Percentiles rank a stretch among this genome's conserved stretches.
Conservation (phyloP, 331 rosid species). For the Malus hybrid region DNA sequence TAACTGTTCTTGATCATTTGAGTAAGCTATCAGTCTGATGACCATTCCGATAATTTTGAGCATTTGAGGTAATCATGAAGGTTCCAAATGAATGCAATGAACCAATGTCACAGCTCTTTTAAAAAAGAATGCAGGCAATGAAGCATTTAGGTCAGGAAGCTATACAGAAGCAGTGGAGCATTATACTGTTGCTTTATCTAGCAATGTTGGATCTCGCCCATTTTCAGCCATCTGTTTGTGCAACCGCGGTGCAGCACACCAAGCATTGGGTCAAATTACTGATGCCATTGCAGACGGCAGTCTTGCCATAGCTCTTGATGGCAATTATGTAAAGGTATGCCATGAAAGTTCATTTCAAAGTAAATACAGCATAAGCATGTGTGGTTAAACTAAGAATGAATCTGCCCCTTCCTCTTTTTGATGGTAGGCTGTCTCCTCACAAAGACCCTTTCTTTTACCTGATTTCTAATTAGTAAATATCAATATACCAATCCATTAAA, state of each 20-base stretch:
- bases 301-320: constrained; percentile 76
- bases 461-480: neutral
- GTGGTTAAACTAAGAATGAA: neutral
- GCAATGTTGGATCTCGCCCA: constrained; percentile 61
- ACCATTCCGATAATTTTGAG: neutral
- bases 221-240: constrained; percentile 83
- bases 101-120: constrained; percentile 14
- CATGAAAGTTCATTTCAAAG: neutral
- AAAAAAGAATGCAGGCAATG: constrained; percentile 76
- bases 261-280: constrained; percentile 76
- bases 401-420: neutral
- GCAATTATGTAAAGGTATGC: constrained; percentile 72
- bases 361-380: neutral
- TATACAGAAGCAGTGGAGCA: constrained; percentile 67
- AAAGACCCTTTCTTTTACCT: neutral
- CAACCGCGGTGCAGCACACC: constrained; percentile 96
- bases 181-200: constrained; percentile 73
- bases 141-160: constrained; percentile 53
- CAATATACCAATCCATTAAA: neutral
- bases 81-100: neutral
- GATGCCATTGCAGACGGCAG: constrained; percentile 97
- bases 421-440: neutral
- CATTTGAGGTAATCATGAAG: neutral
- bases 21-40: neutral
- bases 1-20: neutral